phyloP scores from a whole-genome alignment of 139 green algal genomes.

The Coelastrella sp. region DNA sequence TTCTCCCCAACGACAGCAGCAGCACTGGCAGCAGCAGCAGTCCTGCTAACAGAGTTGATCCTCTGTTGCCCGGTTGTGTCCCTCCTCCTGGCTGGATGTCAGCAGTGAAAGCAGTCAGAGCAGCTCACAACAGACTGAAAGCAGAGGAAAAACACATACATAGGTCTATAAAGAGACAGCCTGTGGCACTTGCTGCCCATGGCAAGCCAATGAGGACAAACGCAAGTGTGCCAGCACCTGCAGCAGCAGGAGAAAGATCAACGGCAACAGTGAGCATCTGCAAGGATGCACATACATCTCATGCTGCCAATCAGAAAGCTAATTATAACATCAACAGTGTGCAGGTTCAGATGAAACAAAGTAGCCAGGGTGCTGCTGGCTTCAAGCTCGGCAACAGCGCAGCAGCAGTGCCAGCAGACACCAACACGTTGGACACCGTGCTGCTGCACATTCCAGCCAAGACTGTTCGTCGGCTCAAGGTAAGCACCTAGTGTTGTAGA shows the following conservation, averaged over 20 bases:
- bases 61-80: background rate
- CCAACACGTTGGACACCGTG: constrained; percentile 5
- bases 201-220: no score
- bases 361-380: no score
- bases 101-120: background rate
- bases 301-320: no score
- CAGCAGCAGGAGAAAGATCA: background rate
- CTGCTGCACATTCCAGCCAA: constrained; percentile 21
- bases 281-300: background rate
- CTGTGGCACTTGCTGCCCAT: background rate
- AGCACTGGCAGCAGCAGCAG: background rate
- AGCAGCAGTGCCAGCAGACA: no score
- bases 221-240: background rate
- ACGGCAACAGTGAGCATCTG: background rate
- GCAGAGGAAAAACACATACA: constrained; percentile 26
- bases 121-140: background rate
- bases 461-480: constrained; percentile 1
- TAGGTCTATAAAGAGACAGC: background rate
- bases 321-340: no score
- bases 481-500: background rate
- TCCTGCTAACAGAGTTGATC: background rate
- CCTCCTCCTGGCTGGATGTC: constrained; percentile 3
- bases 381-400: no score
- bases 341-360: no score
- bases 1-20: no score